A percentile compares a stretch with the other conserved stretches of the same genome.
These are phyloP conservation scores for Elsinoe batatas DNA, from an alignment of 2,329 filamentous ascomycete genomes.

Conservation along the genomic window DNA sequence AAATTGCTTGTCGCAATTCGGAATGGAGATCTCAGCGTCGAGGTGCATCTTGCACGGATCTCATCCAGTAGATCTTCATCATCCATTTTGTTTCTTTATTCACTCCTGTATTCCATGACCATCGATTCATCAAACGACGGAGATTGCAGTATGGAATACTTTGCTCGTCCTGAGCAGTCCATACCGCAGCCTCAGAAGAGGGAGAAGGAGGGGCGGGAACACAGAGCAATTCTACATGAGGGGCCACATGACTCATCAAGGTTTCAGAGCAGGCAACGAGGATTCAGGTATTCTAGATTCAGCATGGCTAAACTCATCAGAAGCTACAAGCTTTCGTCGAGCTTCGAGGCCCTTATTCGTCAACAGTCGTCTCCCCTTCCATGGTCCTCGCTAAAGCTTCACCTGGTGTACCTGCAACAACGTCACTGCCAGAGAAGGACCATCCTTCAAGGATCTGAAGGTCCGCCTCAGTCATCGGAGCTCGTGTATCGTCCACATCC, in stretches of 20 bases:
- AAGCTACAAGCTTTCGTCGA: too few relatives aligned
- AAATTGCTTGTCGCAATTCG: background rate
- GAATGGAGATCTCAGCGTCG: background rate
- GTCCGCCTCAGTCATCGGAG: constrained; percentile 9
- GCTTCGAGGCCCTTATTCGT: background rate
- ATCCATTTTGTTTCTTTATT: too few relatives aligned
- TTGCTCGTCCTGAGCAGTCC: background rate
- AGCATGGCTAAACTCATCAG: too few relatives aligned
- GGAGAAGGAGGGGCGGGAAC: background rate
- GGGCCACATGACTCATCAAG: constrained; percentile 8
- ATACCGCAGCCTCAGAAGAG: background rate
- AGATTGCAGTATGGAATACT: constrained; percentile 1
- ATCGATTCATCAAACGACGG: background rate
- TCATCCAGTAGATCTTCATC: background rate
- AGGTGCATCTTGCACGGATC: constrained; percentile 1
- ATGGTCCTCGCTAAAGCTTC: constrained; percentile 1
- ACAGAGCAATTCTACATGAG: background rate
- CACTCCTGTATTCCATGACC: background rate
- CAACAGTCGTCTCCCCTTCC: constrained; percentile 15
- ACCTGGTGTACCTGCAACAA: constrained; percentile 16
- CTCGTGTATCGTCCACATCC: constrained; percentile 5
- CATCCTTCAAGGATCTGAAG: constrained; percentile 15
- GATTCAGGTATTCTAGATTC: background rate
- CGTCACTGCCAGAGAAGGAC: constrained; percentile 14
- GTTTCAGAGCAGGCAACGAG: constrained; percentile 2